Base-by-base conservation (phyloP, 495 filamentous ascomycete species). In the Cetradonia linearis region DNA sequence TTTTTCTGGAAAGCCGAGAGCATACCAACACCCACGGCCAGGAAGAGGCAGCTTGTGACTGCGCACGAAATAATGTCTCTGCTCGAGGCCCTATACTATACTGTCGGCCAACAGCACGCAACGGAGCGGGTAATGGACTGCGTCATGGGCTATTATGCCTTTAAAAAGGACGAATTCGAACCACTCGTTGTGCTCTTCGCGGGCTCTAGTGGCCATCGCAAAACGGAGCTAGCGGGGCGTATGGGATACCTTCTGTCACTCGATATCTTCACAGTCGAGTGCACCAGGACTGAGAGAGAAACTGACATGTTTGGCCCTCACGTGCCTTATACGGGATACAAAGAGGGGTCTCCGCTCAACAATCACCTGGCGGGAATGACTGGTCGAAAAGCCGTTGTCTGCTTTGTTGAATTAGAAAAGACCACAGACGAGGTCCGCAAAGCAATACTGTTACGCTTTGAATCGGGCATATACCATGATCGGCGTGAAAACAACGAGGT, bases 361-460 rank as follows among this genome's bases (percentile, higher is more conserved):
- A 82, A 83, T 64, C 81, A 80, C 64, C 69, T 83, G 1, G 73
- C 71, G 1, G 56, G 52, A n/a, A 68, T 78, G 38, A 65, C 62
- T 18, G 75, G 72, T 18, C 33, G 71, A 54, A 64, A 70, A 27
- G 70, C 69, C 31, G 72, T 84, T 9, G 76, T 83, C 2, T 82
- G 81, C 60, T 61, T 84, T 10, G 81, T 83, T 54, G 79, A 83
- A 49, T 82, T 84, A 40, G 80, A 83, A 33, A 83, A 83, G 66
- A 81, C 79, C 18, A 72, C 65, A 9, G 23, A 68, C 2, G 71
- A 73, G 5, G 69, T 78, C 18, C 71, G 71, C 14, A 62, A 76
- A 30, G 66, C 74, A 28, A 68, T 81, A 42, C 62, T 81, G 0
- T 47, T 74, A 31, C 72, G 72, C 2, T 78, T 81, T 58, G 71